A percentile compares a stretch with the other conserved stretches of the same genome.
Conservation (phyloP, 2,329 filamentous ascomycete species). For the Alternaria sp. region DNA sequence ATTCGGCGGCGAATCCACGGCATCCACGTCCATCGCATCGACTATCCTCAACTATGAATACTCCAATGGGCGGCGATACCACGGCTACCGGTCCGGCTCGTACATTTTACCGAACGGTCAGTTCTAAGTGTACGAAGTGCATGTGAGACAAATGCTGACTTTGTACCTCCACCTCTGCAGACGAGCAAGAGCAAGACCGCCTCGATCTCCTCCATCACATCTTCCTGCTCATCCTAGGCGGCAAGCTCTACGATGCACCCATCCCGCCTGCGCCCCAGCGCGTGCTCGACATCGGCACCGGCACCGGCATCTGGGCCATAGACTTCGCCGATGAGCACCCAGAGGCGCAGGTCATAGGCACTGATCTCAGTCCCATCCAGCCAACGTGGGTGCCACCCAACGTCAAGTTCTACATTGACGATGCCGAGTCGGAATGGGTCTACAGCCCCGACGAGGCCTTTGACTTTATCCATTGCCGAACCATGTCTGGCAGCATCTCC, state of each 20-base stretch:
- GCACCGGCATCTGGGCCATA: slow-evolving; percentile 50
- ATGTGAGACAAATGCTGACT: not conserved
- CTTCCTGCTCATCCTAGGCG: slow-evolving; percentile 43
- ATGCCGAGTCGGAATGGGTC: slow-evolving; percentile 50
- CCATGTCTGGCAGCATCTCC: slow-evolving; percentile 35
- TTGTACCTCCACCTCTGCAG: not conserved
- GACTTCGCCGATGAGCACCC: slow-evolving; percentile 48
- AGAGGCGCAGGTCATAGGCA: slow-evolving; percentile 43
- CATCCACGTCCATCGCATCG: slow-evolving; percentile 45
- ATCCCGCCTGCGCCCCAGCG: slow-evolving; percentile 25
- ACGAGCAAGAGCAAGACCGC: slow-evolving; percentile 48
- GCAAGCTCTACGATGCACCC: slow-evolving; percentile 46
- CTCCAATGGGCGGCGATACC: slow-evolving; percentile 48
- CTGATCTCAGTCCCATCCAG: slow-evolving; percentile 48
- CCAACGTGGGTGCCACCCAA: slow-evolving; percentile 50
- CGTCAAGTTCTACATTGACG: slow-evolving; percentile 51
- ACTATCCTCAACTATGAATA: slow-evolving; percentile 49
- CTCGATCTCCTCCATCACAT: slow-evolving; percentile 49
- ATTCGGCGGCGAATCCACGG: slow-evolving; percentile 33
- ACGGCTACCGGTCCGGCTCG: slow-evolving; percentile 43
- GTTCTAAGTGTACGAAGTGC: not conserved
- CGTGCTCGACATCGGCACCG: slow-evolving; percentile 49
- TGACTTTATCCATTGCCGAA: slow-evolving; percentile 45
- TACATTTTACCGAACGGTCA: slow-evolving; percentile 45
- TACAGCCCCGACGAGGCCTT: slow-evolving; percentile 42